Conservation (phyloP, 805 yeast species). For the Torulaspora maleeae region DNA sequence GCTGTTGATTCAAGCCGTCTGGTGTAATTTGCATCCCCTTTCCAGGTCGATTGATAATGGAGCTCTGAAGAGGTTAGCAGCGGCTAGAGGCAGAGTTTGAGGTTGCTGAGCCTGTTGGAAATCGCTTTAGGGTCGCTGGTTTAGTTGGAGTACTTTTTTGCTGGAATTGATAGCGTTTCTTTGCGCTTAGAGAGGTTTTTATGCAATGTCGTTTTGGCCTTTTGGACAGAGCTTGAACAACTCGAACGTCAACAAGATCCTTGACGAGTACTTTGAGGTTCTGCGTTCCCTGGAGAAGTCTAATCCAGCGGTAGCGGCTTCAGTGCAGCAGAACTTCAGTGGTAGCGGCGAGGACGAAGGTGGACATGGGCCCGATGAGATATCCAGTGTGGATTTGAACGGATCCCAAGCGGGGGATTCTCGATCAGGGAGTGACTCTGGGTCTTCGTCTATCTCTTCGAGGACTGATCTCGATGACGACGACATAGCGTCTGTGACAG, state of each 20-base stretch:
- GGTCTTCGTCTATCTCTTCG: constrained; percentile 8
- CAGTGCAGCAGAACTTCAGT: constrained; percentile 12
- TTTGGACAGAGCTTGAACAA: constrained; percentile 38
- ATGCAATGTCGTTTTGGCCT: constrained; percentile 43
- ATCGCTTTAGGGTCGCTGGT: constrained; percentile 1
- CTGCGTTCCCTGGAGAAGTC: constrained; percentile 26
- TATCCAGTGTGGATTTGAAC: constrained; percentile 4
- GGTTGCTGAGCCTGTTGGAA: neutral
- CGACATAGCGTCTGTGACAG: constrained; percentile 10
- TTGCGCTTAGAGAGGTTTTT: neutral
- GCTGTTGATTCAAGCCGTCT: neutral
- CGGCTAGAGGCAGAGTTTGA: neutral
- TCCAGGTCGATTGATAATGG: neutral
- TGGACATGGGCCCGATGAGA: constrained; percentile 6
- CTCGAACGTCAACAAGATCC: constrained; percentile 38
- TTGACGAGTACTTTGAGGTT: constrained; percentile 39
- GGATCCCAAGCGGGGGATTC: neutral
- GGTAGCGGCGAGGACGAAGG: constrained; percentile 1
- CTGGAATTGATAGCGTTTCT: neutral
- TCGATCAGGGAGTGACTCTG: constrained; percentile 2
- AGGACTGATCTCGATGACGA: constrained; percentile 17
- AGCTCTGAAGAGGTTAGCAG: neutral
- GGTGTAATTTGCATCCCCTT: constrained; percentile 5
- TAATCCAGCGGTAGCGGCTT: constrained; percentile 16
- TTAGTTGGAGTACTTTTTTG: neutral